Percentiles rank a stretch among this genome's conserved stretches.
These are phyloP conservation scores for Nemophila menziesii DNA, from an alignment of 257 asterid species.

Conservation along the genomic window DNA sequence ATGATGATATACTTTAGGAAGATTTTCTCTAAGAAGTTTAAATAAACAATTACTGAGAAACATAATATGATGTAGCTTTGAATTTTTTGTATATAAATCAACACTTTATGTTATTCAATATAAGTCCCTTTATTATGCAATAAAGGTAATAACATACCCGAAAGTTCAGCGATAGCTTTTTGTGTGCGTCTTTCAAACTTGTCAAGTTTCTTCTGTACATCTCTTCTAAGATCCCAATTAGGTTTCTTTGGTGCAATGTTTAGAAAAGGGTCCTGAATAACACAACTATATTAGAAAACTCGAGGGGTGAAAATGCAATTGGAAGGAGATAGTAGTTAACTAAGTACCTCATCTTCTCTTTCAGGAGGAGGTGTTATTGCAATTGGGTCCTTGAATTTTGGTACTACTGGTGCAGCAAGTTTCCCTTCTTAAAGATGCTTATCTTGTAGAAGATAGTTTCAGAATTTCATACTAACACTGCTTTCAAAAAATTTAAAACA, in stretches of 20 bases:
- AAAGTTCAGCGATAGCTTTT: constrained; percentile 58
- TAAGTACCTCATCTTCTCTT: constrained; percentile 67
- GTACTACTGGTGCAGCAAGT: constrained; percentile 74
- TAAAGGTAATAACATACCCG: constrained; percentile 40
- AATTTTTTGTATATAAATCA: no score
- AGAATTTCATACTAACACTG: constrained; percentile 64
- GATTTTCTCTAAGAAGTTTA: no score
- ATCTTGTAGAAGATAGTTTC: constrained; percentile 94
- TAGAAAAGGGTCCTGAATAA: constrained; percentile 70
- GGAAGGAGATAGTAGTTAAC: not conserved
- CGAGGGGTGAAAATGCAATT: no score
- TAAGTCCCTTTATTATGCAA: no score
- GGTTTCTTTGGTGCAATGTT: constrained; percentile 97
- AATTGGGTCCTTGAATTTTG: constrained; percentile 83
- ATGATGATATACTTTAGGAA: no score
- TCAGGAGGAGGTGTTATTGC: constrained; percentile 43
- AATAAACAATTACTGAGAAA: no score
- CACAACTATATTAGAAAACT: not conserved
- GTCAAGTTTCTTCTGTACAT: constrained; percentile 87
- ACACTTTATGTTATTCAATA: no score
- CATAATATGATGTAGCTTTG: no score
- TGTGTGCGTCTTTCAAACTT: constrained; percentile 88
- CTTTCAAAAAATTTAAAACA: constrained; percentile 18
- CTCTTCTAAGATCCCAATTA: constrained; percentile 92
- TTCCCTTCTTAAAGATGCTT: constrained; percentile 92